Evolutionary conservation across 1,139 yeast genomes (phyloP).

Genomic region (Wickerhamomyces sp.): DNA sequence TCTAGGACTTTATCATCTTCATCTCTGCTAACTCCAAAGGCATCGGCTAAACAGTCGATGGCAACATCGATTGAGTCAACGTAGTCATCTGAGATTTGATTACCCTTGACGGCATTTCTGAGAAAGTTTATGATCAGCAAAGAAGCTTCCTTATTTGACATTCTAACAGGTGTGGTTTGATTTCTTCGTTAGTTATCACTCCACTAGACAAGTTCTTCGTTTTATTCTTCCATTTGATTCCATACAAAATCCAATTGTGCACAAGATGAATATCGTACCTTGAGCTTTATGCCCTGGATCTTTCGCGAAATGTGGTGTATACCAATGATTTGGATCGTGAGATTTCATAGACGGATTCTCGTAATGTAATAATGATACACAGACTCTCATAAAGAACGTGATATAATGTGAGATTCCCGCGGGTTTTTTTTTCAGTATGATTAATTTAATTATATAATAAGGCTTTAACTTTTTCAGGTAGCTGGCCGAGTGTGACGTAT

Average conservation of each 20-base stretch:
- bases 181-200: no score
- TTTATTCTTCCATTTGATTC: neutral
- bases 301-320: no score
- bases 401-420: no score
- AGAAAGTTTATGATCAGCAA: slow-evolving; percentile 72
- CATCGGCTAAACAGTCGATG: slow-evolving; percentile 85
- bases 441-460: no score
- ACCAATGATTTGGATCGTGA: no score
- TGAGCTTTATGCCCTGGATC: neutral
- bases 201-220: no score
- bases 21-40: slow-evolving; percentile 64
- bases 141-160: slow-evolving; percentile 61
- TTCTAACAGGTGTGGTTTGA: slow-evolving; percentile 1
- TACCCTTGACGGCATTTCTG: slow-evolving; percentile 52
- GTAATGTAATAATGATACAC: no score
- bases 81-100: slow-evolving; percentile 71
- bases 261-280: neutral
- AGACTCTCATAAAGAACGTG: no score
- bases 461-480: no score
- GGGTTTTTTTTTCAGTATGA: no score
- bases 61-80: slow-evolving; percentile 94
- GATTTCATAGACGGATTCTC: no score
- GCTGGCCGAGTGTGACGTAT: no score
- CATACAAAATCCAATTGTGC: neutral
- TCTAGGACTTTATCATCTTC: slow-evolving; percentile 32